phyloP scores from a whole-genome alignment of 306 rosid species.

The Abrus precatorius region DNA sequence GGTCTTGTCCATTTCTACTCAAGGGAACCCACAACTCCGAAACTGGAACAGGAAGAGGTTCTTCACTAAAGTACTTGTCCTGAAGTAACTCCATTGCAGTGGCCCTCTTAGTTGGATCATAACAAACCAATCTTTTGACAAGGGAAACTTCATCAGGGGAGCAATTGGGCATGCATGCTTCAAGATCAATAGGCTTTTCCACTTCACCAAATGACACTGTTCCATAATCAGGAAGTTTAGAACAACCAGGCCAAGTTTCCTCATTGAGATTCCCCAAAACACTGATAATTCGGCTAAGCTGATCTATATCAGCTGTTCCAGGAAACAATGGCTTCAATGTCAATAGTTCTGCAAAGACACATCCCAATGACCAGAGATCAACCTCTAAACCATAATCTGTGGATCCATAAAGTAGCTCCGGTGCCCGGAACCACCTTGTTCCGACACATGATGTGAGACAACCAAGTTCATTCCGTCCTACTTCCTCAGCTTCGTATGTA shows the following conservation, averaged over 20 bases:
- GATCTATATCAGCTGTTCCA: slow-evolving; percentile 87
- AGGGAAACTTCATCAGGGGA: slow-evolving; percentile 62
- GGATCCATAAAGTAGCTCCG: slow-evolving; percentile 87
- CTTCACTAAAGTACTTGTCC: slow-evolving; percentile 74
- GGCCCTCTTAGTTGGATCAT: slow-evolving; percentile 79
- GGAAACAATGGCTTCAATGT: slow-evolving; percentile 82
- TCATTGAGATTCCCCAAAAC: slow-evolving; percentile 82
- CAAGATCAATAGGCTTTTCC: slow-evolving; percentile 72
- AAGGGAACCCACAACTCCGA: slow-evolving; percentile 70
- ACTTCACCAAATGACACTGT: slow-evolving; percentile 66
- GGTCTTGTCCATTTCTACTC: slow-evolving; percentile 53
- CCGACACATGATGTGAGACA: slow-evolving; percentile 88
- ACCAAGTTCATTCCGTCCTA: slow-evolving; percentile 58
- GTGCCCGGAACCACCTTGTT: slow-evolving; percentile 87
- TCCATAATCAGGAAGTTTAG: slow-evolving; percentile 75
- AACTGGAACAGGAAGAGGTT: slow-evolving; percentile 75
- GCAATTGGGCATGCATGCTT: slow-evolving; percentile 62
- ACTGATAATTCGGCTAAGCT: slow-evolving; percentile 72
- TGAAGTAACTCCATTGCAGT: slow-evolving; percentile 74
- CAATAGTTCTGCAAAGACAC: slow-evolving; percentile 77
- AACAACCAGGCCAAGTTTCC: slow-evolving; percentile 78
- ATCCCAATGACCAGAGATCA: slow-evolving; percentile 95
- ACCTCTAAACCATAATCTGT: slow-evolving; percentile 78
- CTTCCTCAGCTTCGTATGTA: slow-evolving; percentile 70
- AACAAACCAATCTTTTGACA: slow-evolving; percentile 68